These are phyloP conservation scores for Meredithiella fracta DNA, from an alignment of 2,329 filamentous ascomycete species.

Conservation along the genomic window DNA sequence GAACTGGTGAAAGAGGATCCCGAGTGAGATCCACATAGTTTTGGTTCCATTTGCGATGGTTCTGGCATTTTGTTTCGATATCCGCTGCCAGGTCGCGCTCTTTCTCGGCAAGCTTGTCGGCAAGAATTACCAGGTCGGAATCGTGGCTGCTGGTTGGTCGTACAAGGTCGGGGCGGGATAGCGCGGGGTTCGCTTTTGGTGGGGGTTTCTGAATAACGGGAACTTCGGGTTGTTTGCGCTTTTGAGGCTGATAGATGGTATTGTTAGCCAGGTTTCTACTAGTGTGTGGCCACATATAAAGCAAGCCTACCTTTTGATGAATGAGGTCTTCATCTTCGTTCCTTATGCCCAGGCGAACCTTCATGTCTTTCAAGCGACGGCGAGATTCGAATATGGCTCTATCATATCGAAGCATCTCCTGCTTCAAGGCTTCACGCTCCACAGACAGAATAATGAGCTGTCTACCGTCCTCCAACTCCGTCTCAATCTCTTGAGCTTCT, in stretches of 20 bases:
- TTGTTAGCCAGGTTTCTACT: constrained; percentile 22
- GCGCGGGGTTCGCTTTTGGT: constrained; percentile 19
- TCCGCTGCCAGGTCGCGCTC: constrained; percentile 66
- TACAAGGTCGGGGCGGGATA: constrained; percentile 41
- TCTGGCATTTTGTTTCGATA: constrained; percentile 72
- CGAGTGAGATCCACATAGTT: constrained; percentile 78
- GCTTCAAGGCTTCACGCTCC: constrained; percentile 64
- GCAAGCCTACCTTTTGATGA: constrained; percentile 67
- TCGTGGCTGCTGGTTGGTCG: constrained; percentile 31
- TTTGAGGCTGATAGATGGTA: constrained; percentile 41
- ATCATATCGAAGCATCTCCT: constrained; percentile 59
- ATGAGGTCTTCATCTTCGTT: constrained; percentile 85
- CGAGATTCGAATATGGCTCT: constrained; percentile 70
- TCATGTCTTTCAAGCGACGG: constrained; percentile 67
- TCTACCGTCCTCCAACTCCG: constrained; percentile 78
- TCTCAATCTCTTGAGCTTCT: constrained; percentile 83
- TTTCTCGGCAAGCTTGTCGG: constrained; percentile 64
- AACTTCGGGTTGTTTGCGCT: constrained; percentile 45
- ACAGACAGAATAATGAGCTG: constrained; percentile 62
- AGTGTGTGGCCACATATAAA: not conserved
- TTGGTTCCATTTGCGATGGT: constrained; percentile 83
- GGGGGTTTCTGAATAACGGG: constrained; percentile 44
- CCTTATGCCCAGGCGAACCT: constrained; percentile 77
- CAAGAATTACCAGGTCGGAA: constrained; percentile 59
- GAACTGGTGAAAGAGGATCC: constrained; percentile 64